A percentile compares a stretch with the other conserved stretches of the same genome.
phyloP scores from a whole-genome alignment of 768 basidiomycete species.

The Tulasnella sp. region DNA sequence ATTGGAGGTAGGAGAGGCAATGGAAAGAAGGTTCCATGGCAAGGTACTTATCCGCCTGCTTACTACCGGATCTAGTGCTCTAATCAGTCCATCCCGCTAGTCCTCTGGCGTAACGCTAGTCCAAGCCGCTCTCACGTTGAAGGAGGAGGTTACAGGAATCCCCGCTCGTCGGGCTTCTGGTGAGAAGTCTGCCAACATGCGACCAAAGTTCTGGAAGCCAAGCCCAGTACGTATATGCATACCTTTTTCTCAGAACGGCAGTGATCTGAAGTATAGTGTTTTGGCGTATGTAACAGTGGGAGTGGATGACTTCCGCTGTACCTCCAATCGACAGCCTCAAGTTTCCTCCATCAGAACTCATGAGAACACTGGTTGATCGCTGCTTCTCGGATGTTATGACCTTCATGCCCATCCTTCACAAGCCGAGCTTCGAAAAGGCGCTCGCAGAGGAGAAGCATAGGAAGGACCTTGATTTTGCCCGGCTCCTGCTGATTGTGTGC shows the following conservation, averaged over 20 bases:
- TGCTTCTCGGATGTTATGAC: slow-evolving; percentile 52
- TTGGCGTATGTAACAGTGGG: slow-evolving; percentile 29
- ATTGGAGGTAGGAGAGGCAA: background rate
- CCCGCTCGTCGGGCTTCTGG: background rate
- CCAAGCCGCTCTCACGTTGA: slow-evolving; percentile 46
- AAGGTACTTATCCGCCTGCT: background rate
- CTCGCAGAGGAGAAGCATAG: slow-evolving; percentile 40
- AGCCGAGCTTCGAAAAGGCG: slow-evolving; percentile 51
- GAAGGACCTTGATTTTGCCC: slow-evolving; percentile 40
- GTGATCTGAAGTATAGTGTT: slow-evolving; percentile 13
- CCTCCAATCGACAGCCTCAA: slow-evolving; percentile 21
- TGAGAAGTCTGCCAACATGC: slow-evolving; percentile 15
- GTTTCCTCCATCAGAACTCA: slow-evolving; percentile 55
- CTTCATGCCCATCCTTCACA: slow-evolving; percentile 59
- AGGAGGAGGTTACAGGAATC: slow-evolving; percentile 50
- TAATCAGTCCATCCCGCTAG: background rate
- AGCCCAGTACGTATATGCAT: background rate
- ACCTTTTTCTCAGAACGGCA: background rate
- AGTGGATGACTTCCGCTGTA: slow-evolving; percentile 24
- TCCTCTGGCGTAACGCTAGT: slow-evolving; percentile 33
- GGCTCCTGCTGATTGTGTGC: slow-evolving; percentile 55
- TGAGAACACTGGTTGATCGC: slow-evolving; percentile 40
- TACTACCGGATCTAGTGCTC: background rate
- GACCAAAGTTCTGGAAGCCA: slow-evolving; percentile 11
- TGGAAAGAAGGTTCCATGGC: slow-evolving; percentile 5